Evolutionary conservation across 2,329 filamentous ascomycete species (phyloP).

Genomic region (Fusarium caatingaense): DNA sequence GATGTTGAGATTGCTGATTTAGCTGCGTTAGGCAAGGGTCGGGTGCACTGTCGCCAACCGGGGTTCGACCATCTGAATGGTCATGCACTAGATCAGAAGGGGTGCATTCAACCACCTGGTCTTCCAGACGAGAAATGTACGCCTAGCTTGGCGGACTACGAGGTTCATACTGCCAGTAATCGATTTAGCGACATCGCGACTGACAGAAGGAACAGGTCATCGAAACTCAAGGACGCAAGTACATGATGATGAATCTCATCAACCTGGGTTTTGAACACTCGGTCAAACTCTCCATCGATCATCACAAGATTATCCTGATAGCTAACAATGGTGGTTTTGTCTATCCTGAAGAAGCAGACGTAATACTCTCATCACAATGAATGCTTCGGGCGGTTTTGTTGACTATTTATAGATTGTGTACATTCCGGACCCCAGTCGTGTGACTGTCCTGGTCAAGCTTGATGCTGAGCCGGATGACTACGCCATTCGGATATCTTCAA

Average conservation of each 20-base stretch:
- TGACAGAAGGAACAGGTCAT: neutral
- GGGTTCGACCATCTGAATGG: neutral
- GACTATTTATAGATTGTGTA: neutral
- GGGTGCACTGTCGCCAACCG: conserved; percentile 4
- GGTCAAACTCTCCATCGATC: conserved; percentile 1
- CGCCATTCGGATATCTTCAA: neutral
- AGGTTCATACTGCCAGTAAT: neutral
- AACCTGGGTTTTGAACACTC: conserved; percentile 11
- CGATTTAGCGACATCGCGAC: neutral
- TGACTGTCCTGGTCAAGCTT: conserved; percentile 1
- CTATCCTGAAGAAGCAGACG: neutral
- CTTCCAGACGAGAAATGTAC: neutral
- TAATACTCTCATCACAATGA: neutral
- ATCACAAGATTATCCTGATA: neutral
- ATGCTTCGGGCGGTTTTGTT: neutral
- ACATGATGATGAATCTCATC: conserved; percentile 10
- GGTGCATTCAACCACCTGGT: neutral
- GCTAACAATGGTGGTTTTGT: conserved; percentile 19
- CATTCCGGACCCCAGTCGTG: neutral
- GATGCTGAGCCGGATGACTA: conserved; percentile 5
- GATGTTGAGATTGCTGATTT: neutral
- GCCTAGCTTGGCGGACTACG: neutral
- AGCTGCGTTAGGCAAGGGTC: neutral
- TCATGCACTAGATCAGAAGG: neutral
- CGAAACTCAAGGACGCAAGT: neutral